phyloP scores from a whole-genome alignment of 116 monocot species.

The Phalaenopsis hybrid region DNA sequence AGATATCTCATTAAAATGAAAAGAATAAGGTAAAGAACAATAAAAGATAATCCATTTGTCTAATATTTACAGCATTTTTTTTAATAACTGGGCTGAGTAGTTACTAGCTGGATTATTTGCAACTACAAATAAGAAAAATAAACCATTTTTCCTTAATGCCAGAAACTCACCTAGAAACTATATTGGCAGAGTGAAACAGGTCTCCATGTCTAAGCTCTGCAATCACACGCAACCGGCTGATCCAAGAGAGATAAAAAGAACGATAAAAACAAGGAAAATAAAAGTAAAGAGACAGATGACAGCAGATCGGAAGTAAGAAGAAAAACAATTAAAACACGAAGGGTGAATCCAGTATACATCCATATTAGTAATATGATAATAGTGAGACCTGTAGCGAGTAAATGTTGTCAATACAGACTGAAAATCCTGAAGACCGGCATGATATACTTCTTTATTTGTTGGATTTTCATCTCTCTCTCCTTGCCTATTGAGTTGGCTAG shows the following conservation, averaged over 20 bases:
- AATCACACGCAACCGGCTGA: slow-evolving; percentile 91
- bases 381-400: slow-evolving; percentile 82
- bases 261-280: background rate
- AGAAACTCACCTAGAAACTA: slow-evolving; percentile 81
- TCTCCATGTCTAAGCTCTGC: slow-evolving; percentile 97
- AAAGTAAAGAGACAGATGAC: background rate
- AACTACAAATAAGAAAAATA: background rate
- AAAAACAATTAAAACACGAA: slow-evolving; percentile 1
- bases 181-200: slow-evolving; percentile 92
- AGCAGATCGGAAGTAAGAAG: background rate
- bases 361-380: slow-evolving; percentile 4
- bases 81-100: too few species aligned
- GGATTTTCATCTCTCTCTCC: slow-evolving; percentile 58
- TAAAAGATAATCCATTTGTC: background rate
- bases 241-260: background rate
- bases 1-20: background rate
- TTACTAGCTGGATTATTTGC: background rate
- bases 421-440: slow-evolving; percentile 86
- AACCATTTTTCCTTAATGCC: background rate
- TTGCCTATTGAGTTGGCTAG: slow-evolving; percentile 32
- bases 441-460: slow-evolving; percentile 74
- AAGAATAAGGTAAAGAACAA: background rate
- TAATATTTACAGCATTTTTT: background rate
- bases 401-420: slow-evolving; percentile 95
- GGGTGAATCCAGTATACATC: background rate